A percentile compares a stretch with the other conserved stretches of the same genome.
Evolutionary conservation across 495 filamentous ascomycete genomes (phyloP).

Genomic region (Aspergillus cristatus): DNA sequence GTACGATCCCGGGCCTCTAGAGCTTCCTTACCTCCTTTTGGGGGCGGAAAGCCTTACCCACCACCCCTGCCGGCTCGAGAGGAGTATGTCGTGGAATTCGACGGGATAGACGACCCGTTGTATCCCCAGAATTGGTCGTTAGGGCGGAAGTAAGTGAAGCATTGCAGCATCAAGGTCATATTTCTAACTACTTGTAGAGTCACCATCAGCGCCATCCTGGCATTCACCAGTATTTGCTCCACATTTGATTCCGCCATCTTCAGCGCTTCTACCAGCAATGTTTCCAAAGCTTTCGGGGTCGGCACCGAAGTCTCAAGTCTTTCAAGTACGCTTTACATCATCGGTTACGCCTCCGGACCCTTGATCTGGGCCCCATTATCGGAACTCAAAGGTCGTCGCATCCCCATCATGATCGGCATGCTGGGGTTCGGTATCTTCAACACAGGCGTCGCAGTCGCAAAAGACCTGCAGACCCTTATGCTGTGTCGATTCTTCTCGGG

Average conservation of each 20-base stretch:
- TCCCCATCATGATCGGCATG: slow-evolving; percentile 47
- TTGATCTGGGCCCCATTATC: too few relatives aligned
- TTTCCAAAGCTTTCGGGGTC: slow-evolving; percentile 36
- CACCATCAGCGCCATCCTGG: slow-evolving; percentile 24
- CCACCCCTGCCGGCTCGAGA: slow-evolving; percentile 60
- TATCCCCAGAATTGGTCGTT: slow-evolving; percentile 78
- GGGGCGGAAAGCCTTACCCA: slow-evolving; percentile 70
- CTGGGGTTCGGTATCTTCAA: slow-evolving; percentile 45
- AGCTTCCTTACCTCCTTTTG: slow-evolving; percentile 40
- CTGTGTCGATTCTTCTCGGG: slow-evolving; percentile 61
- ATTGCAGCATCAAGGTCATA: too few relatives aligned
- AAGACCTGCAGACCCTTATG: slow-evolving; percentile 59
- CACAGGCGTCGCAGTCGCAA: slow-evolving; percentile 49
- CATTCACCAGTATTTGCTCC: slow-evolving; percentile 30
- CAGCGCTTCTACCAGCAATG: slow-evolving; percentile 13
- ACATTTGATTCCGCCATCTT: slow-evolving; percentile 32
- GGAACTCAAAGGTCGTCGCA: slow-evolving; percentile 50
- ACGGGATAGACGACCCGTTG: slow-evolving; percentile 63
- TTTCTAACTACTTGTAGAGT: too few relatives aligned
- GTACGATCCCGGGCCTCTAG: slow-evolving; percentile 26
- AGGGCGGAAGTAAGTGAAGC: slow-evolving; percentile 52
- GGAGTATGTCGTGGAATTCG: slow-evolving; percentile 74
- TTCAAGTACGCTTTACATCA: slow-evolving; percentile 48
- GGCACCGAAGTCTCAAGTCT: slow-evolving; percentile 43
- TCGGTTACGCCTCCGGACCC: slow-evolving; percentile 54